Base-by-base conservation (phyloP, 345 rosid genomes). In the Erysimum cheiranthoides region DNA sequence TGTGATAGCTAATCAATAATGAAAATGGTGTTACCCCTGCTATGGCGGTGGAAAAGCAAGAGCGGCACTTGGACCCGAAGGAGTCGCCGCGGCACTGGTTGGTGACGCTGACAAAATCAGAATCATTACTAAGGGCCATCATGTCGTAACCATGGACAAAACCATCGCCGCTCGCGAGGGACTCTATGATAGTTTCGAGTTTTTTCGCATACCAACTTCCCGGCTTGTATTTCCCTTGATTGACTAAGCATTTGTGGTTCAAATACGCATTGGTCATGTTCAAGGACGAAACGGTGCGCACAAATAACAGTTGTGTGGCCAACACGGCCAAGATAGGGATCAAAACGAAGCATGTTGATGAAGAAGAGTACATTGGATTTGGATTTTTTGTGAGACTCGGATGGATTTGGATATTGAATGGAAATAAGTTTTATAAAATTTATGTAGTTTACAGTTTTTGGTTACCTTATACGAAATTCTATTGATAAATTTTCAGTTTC, bases 1-100 rank as follows among this genome's bases (percentile, higher is more conserved):
- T n/a, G 61, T 52, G n/a, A 68, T 4, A 14, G 1, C 40, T 16
- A 10, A 69, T n/a, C 4, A 10, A 17, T 27, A 11, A 13, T 70
- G 34, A 34, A 18, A 18, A 18, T 70, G 27, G 28, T 1, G 27
- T 36, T 63, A 89, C 77, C 61, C 71, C 80, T 1, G 79, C 50
- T 18, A 75, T 6, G 0, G 88, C 86, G 0, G 77, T 64, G 0
- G 57, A 62, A 6, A 79, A 61, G 69, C 93, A 88, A 52, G 85
- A 32, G 28, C 71, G 78, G 82, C 93, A 90, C 17, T 79, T 81
- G 0, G 74, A 8, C 17, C 75, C n/a, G 0, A 79, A 52, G 25
- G 82, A 80, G n/a, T 90, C 88, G 10, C 90, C 90, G 2, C 85
- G 83, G 65, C 95, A 87, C 21, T 86, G 85, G 1, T 78, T 78